A percentile compares a stretch with the other conserved stretches of the same genome.
These are phyloP conservation scores for Xylariaceae sp. DNA, from an alignment of 2,329 filamentous ascomycete species.

Conservation along the genomic window DNA sequence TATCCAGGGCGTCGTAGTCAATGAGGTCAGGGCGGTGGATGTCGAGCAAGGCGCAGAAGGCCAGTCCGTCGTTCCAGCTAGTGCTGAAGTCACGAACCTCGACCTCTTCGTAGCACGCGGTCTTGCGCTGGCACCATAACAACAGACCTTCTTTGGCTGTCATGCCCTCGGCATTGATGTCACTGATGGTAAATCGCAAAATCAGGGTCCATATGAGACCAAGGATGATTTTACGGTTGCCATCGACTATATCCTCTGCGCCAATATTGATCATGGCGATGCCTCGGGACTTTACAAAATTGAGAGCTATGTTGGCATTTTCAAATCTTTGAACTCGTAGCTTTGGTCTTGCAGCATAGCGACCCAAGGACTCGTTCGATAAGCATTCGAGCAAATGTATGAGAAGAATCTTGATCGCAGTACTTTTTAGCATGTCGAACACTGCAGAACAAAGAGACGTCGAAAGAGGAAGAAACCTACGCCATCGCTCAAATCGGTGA, in stretches of 20 bases:
- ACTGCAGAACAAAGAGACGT: background rate
- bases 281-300: constrained; percentile 85
- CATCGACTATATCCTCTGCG: constrained; percentile 96
- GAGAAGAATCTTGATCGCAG: constrained; percentile 68
- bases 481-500: constrained; percentile 87
- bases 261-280: constrained; percentile 99
- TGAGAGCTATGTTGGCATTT: constrained; percentile 92
- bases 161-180: constrained; percentile 97
- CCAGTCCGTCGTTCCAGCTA: constrained; percentile 96
- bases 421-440: background rate
- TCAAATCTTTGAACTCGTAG: constrained; percentile 95
- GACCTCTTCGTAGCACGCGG: constrained; percentile 96
- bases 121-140: constrained; percentile 97
- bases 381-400: constrained; percentile 97
- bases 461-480: constrained; percentile 52
- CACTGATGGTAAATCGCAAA: constrained; percentile 95
- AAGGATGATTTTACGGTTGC: constrained; percentile 95
- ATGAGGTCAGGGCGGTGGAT: constrained; percentile 97
- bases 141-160: constrained; percentile 94
- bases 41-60: constrained; percentile 93
- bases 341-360: constrained; percentile 95
- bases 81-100: constrained; percentile 91
- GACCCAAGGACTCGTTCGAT: constrained; percentile 88
- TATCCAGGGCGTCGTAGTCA: constrained; percentile 92
- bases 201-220: constrained; percentile 98